Evolutionary conservation across 2,329 filamentous ascomycete species (phyloP).

Genomic region (Venturia effusa): DNA sequence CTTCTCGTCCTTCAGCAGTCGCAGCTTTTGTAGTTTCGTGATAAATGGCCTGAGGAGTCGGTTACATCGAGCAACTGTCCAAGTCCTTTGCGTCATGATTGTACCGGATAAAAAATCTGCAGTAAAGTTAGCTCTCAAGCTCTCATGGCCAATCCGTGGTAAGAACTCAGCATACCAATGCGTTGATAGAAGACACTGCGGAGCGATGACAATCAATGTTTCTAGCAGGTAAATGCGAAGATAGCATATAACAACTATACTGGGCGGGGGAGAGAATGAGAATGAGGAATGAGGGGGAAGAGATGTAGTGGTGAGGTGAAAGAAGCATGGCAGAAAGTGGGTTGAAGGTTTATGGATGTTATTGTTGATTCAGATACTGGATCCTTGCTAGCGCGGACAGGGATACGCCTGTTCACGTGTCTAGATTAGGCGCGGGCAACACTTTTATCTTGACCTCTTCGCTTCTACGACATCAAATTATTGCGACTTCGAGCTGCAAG

Average conservation of each 20-base stretch:
- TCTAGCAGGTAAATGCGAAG: neutral
- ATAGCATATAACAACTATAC: neutral
- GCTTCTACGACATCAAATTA: neutral
- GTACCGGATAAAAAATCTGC: neutral
- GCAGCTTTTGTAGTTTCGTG: neutral
- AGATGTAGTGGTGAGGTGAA: neutral
- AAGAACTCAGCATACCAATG: neutral
- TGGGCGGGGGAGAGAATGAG: neutral
- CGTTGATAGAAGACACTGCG: neutral
- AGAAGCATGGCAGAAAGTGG: neutral
- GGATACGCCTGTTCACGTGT: neutral
- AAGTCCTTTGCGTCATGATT: neutral
- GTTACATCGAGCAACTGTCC: conserved; percentile 1
- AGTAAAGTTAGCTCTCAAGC: neutral
- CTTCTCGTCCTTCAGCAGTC: neutral
- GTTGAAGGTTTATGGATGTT: neutral
- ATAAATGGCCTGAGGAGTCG: neutral
- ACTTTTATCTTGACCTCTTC: neutral
- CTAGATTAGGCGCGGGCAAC: neutral
- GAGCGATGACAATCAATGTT: conserved; percentile 1
- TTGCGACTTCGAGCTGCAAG: neutral
- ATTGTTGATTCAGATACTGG: neutral
- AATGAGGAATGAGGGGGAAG: neutral
- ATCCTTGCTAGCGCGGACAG: neutral
- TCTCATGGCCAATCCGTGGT: neutral